phyloP scores from a whole-genome alignment of 306 rosid species.

The Nissolia schottii region DNA sequence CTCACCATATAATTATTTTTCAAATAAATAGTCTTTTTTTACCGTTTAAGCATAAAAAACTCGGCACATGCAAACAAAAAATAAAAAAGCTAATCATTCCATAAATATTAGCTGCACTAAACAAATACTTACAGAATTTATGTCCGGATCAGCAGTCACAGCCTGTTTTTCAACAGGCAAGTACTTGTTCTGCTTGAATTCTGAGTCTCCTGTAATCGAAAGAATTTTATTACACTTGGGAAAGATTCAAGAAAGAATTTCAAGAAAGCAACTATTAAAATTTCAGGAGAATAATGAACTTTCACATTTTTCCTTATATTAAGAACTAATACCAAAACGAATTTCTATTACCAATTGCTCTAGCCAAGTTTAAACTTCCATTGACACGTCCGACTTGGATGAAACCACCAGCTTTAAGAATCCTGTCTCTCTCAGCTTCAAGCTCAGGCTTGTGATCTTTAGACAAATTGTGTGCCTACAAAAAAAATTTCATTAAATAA shows the following conservation, averaged over 20 bases:
- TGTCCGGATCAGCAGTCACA: constrained; percentile 83
- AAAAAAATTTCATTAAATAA: constrained; percentile 22
- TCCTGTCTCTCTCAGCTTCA: constrained; percentile 84
- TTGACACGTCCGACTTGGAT: constrained; percentile 92
- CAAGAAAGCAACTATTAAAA: not conserved
- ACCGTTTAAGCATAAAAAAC: not conserved
- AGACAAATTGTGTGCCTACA: constrained; percentile 84
- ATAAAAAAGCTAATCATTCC: not conserved
- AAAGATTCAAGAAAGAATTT: not conserved
- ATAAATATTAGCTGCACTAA: not conserved
- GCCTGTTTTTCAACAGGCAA: constrained; percentile 87
- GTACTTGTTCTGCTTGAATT: constrained; percentile 79
- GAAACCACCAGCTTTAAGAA: constrained; percentile 89
- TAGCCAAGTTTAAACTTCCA: constrained; percentile 88
- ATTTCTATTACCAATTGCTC: constrained; percentile 73
- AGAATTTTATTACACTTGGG: not conserved
- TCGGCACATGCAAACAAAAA: not conserved
- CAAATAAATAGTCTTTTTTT: not conserved
- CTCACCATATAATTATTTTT: not conserved
- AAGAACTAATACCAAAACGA: not conserved
- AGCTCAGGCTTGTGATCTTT: constrained; percentile 96
- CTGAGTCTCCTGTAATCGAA: constrained; percentile 68
- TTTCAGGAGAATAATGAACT: constrained; percentile 7
- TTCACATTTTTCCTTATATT: not conserved
- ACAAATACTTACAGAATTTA: constrained; percentile 56